Conservation (phyloP, 2,329 filamentous ascomycete species). For the Neofusicoccum kwambonambiense region DNA sequence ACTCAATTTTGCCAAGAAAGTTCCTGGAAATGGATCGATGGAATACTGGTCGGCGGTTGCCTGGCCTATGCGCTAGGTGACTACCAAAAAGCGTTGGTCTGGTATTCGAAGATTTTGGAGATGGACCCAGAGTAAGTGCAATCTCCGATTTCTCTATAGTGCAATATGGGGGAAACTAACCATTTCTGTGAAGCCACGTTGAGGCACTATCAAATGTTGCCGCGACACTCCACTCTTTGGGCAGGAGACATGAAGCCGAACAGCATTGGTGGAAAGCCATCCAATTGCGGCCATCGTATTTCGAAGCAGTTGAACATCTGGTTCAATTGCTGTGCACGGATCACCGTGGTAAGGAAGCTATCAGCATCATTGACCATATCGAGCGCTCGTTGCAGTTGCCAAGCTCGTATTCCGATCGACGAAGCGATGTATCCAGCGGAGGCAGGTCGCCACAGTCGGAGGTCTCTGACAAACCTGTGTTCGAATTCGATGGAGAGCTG, state of each 20-base stretch:
- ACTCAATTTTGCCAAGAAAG: conserved; percentile 41
- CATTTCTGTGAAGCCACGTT: conserved; percentile 63
- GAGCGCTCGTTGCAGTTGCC: conserved; percentile 64
- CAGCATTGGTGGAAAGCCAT: conserved; percentile 83
- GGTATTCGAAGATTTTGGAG: conserved; percentile 67
- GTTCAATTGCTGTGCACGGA: conserved; percentile 81
- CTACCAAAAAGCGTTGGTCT: conserved; percentile 73
- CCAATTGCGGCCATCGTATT: conserved; percentile 77
- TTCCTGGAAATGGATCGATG: conserved; percentile 72
- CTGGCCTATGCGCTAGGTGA: conserved; percentile 85
- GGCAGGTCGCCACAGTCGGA: conserved; percentile 57
- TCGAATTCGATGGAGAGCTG: conserved; percentile 54
- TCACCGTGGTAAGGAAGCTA: conserved; percentile 78
- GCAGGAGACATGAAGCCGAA: conserved; percentile 79
- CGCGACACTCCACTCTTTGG: conserved; percentile 80
- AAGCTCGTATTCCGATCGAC: conserved; percentile 47
- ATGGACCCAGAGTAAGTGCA: conserved; percentile 54
- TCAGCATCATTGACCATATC: conserved; percentile 82
- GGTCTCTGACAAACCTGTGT: conserved; percentile 55
- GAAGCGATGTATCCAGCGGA: conserved; percentile 59
- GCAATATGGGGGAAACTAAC: conserved; percentile 21
- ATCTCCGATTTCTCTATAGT: background rate
- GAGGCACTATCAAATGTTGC: conserved; percentile 94
- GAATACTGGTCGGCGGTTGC: conserved; percentile 87
- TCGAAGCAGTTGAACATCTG: conserved; percentile 93